Conservation (phyloP, 2,329 filamentous ascomycete species). For the Colletotrichum higginsianum region DNA sequence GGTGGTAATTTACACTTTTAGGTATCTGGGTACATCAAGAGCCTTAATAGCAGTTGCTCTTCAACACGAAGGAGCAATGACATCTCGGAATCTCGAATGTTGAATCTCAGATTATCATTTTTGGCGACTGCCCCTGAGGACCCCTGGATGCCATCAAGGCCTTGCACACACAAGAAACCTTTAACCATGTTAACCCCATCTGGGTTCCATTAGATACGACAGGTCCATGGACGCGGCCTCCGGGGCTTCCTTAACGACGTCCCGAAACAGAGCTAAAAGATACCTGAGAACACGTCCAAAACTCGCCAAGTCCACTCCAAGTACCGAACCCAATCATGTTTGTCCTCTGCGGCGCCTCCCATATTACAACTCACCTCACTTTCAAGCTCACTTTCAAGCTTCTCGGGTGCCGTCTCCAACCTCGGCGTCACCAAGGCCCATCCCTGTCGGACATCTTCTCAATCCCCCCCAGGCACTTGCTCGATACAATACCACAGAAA, state of each 20-base stretch:
- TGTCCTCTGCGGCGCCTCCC: constrained; percentile 4
- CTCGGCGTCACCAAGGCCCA: constrained; percentile 13
- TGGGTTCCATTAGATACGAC: neutral
- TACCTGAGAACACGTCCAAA: constrained; percentile 28
- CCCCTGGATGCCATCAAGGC: neutral
- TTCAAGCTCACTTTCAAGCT: constrained; percentile 29
- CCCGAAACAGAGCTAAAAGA: constrained; percentile 17
- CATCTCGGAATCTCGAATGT: neutral
- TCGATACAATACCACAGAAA: neutral
- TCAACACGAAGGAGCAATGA: neutral
- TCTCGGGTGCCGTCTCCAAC: constrained; percentile 25
- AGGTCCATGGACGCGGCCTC: neutral
- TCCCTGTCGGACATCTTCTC: constrained; percentile 18
- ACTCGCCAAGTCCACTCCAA: constrained; percentile 36
- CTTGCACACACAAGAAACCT: neutral
- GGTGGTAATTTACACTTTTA: neutral
- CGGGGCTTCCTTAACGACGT: neutral
- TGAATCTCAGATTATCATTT: neutral
- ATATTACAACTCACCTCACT: constrained; percentile 11
- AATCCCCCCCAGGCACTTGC: neutral
- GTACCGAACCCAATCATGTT: constrained; percentile 37
- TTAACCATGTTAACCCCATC: constrained; percentile 1
- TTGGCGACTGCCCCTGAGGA: too few relatives aligned
- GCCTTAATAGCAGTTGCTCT: too few relatives aligned
- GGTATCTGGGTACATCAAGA: too few relatives aligned